A percentile compares a stretch with the other conserved stretches of the same genome.
Evolutionary conservation across 257 asterid species (phyloP).

Genomic region (Anisodus acutangulus): DNA sequence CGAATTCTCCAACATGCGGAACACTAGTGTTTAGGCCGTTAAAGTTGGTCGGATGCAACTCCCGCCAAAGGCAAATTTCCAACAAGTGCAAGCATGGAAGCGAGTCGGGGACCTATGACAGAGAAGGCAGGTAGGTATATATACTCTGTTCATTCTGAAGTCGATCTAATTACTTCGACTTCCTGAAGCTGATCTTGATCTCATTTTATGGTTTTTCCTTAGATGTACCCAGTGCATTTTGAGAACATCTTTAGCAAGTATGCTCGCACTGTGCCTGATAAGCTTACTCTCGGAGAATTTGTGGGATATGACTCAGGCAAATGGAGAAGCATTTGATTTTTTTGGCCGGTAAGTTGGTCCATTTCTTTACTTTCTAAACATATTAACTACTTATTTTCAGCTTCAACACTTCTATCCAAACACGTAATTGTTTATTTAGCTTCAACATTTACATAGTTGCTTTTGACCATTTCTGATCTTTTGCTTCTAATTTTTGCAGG

Average conservation of each 20-base stretch:
- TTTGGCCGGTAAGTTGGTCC: conserved; percentile 35
- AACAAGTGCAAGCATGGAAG: conserved; percentile 88
- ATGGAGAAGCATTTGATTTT: conserved; percentile 58
- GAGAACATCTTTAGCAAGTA: conserved; percentile 89
- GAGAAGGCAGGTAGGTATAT: conserved; percentile 74
- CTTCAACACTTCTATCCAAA: too few species aligned
- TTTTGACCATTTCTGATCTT: too few species aligned
- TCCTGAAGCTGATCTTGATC: background rate
- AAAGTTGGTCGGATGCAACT: too few species aligned
- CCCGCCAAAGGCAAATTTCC: too few species aligned
- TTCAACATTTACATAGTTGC: background rate
- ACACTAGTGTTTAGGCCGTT: too few species aligned
- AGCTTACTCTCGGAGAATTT: conserved; percentile 66
- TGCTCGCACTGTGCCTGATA: conserved; percentile 60
- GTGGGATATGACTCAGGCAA: conserved; percentile 77
- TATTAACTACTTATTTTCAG: too few species aligned
- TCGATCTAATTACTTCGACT: too few species aligned
- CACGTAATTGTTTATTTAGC: background rate
- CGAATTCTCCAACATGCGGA: too few species aligned
- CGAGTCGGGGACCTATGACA: conserved; percentile 68
- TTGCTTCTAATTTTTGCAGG: conserved; percentile 42
- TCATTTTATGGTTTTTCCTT: background rate
- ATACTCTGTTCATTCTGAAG: background rate
- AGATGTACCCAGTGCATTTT: conserved; percentile 68
- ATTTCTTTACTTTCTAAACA: too few species aligned